Conservation (phyloP, 2,329 filamentous ascomycete genomes). For the Penicillium sp. region DNA sequence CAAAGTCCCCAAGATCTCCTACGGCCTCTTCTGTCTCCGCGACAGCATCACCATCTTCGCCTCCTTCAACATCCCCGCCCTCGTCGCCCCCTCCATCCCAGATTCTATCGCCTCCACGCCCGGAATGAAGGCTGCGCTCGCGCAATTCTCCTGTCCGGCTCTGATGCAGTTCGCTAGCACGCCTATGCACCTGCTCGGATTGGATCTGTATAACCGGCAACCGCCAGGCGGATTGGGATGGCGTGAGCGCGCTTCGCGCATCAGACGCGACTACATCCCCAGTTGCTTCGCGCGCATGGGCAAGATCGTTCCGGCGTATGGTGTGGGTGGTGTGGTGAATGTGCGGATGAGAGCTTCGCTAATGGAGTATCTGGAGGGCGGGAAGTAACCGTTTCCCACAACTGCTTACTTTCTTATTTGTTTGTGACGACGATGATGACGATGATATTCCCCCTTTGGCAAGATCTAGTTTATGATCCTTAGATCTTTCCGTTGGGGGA, state of each 20-base stretch:
- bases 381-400: too few relatives aligned
- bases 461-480: too few relatives aligned
- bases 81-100: slow-evolving; percentile 63
- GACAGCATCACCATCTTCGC: slow-evolving; percentile 87
- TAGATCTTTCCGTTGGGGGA: too few relatives aligned
- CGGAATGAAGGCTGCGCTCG: slow-evolving; percentile 49
- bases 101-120: slow-evolving; percentile 42
- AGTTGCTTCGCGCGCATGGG: slow-evolving; percentile 69
- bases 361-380: slow-evolving; percentile 51
- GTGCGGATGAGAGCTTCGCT: slow-evolving; percentile 57
- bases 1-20: slow-evolving; percentile 61
- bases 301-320: slow-evolving; percentile 80
- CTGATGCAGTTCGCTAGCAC: slow-evolving; percentile 70
- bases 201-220: slow-evolving; percentile 75
- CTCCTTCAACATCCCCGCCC: slow-evolving; percentile 76
- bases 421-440: too few relatives aligned
- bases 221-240: slow-evolving; percentile 39
- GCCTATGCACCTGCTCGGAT: slow-evolving; percentile 71
- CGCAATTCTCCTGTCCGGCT: slow-evolving; percentile 74
- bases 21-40: slow-evolving; percentile 68
- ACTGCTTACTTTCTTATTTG: not conserved
- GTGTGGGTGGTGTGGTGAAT: slow-evolving; percentile 79
- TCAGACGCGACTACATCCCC: slow-evolving; percentile 66
- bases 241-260: slow-evolving; percentile 53
- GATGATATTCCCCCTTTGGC: too few relatives aligned